Base-by-base conservation (phyloP, 352 stramenopile genomes). In the Globisporangium yorkense region DNA sequence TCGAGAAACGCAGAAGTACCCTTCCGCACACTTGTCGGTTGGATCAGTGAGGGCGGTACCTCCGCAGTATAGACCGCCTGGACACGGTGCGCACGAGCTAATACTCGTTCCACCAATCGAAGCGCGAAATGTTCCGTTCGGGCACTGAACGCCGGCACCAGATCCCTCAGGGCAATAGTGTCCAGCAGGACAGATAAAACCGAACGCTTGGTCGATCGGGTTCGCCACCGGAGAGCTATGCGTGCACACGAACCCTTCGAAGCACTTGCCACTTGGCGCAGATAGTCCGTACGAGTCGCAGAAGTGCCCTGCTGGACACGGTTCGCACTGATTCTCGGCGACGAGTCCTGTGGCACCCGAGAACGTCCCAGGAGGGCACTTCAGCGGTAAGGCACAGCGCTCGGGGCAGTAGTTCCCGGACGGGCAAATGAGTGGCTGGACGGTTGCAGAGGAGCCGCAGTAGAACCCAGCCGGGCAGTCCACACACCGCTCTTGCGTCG, bases 221-320 rank as follows among this genome's bases (percentile, higher is more conserved):
- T 89, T 94, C 18, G 72, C 56, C 43, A 88, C 67, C 8, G 77
- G 71, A 0, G 82, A 96, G 13, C 43, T 77, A 52, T 63, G 76
- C 4, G 56, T 49, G 43, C 82, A 92, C 2, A 90, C 67, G 61
- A 87, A 90, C 0, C 82, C 82, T 58, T 76, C 77, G 9, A 88
- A 71, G 54, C 82, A 92, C 4, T 62, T 65, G 0, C 74, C 80
- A 61, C 78, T 89, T 16, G 73, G 75, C 3, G 49, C 40, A 0
- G 61, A 75, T 1, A 87, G 57, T 1, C 81, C 86, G 51, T 88
- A 92, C 16, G 88, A 86, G 51, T 97, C 90, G 62, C 93, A 98
- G 48, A 90, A 98, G 27, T 69, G 79, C 0, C 92, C 92, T 9
- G 76, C 66, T 10, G 84, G 71, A 67, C 93, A 98, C 20, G 68